Percentiles rank a stretch among this genome's conserved stretches.
phyloP scores from a whole-genome alignment of 352 stramenopile genomes.

The Blastocystis sp. region DNA sequence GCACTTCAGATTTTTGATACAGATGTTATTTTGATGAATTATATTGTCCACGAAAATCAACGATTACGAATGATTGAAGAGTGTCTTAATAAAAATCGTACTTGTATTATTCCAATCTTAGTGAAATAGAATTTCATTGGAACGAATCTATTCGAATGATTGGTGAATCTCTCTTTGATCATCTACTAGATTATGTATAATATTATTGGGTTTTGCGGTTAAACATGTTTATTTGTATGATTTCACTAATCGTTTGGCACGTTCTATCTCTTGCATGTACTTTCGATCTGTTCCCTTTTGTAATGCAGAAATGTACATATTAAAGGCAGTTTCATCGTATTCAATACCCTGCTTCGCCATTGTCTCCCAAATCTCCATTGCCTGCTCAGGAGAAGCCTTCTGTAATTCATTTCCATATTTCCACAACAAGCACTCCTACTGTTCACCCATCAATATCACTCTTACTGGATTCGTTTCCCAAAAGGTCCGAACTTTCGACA shows the following conservation, averaged over 20 bases:
- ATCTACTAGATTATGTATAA: constrained; percentile 61
- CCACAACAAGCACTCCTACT: constrained; percentile 22
- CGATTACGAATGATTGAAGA: constrained; percentile 39
- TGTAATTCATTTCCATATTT: constrained; percentile 60
- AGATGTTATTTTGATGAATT: constrained; percentile 22
- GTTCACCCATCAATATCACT: neutral
- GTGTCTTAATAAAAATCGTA: constrained; percentile 38
- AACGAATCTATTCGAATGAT: constrained; percentile 36
- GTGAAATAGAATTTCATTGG: constrained; percentile 42
- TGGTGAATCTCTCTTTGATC: constrained; percentile 39
- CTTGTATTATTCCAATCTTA: neutral
- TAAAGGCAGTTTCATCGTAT: constrained; percentile 33
- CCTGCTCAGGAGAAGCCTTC: constrained; percentile 18
- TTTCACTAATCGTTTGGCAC: constrained; percentile 7
- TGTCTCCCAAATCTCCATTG: constrained; percentile 53
- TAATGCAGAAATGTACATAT: constrained; percentile 41
- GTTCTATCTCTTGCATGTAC: constrained; percentile 50
- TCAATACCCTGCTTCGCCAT: constrained; percentile 26
- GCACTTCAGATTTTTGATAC: constrained; percentile 33
- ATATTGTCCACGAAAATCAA: constrained; percentile 11
- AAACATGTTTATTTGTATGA: constrained; percentile 29
- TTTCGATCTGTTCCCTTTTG: constrained; percentile 43
- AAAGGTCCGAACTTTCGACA: constrained; percentile 36
- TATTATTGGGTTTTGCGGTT: constrained; percentile 18
- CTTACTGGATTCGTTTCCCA: constrained; percentile 38